Percentiles rank a stretch among this genome's conserved stretches.
Evolutionary conservation across 306 rosid species (phyloP).

Genomic region (Hippophae gyantsensis): DNA sequence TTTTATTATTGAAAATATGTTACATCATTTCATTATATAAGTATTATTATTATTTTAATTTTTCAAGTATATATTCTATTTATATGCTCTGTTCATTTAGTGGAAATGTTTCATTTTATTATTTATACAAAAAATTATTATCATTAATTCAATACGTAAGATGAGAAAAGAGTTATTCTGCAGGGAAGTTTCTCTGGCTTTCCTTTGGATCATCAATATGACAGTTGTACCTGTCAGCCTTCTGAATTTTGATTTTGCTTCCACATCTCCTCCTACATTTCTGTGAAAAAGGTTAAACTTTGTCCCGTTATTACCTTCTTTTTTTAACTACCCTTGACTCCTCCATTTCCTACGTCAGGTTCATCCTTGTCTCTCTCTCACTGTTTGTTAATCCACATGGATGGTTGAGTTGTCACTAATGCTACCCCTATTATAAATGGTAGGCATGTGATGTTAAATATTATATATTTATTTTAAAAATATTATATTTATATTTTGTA

Average conservation of each 20-base stretch:
- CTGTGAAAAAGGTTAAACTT: conserved; percentile 84
- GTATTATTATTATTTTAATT: too few relatives aligned
- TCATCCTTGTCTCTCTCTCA: too few relatives aligned
- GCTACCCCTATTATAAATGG: too few relatives aligned
- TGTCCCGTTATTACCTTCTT: conserved; percentile 68
- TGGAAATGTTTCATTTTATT: conserved; percentile 17
- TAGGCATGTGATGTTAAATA: too few relatives aligned
- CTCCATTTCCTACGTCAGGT: conserved; percentile 16
- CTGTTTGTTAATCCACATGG: too few relatives aligned
- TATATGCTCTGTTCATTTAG: conserved; percentile 36
- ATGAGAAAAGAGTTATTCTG: conserved; percentile 15
- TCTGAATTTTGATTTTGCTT: conserved; percentile 45
- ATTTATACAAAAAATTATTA: background rate
- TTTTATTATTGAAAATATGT: too few relatives aligned
- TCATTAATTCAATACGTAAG: conserved; percentile 24
- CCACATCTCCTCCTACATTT: conserved; percentile 88
- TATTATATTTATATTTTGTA: too few relatives aligned
- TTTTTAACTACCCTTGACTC: conserved; percentile 39
- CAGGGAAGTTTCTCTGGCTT: conserved; percentile 80
- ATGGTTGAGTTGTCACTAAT: too few relatives aligned
- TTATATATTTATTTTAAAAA: too few relatives aligned
- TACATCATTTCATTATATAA: too few relatives aligned
- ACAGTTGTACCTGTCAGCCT: conserved; percentile 60
- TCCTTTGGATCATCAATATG: conserved; percentile 69
- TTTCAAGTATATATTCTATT: background rate